Evolutionary conservation across 1,139 yeast species (phyloP), one percentile per base, ranked within the genome.

Genomic region (Sugiyamaella neomexicana): DNA sequence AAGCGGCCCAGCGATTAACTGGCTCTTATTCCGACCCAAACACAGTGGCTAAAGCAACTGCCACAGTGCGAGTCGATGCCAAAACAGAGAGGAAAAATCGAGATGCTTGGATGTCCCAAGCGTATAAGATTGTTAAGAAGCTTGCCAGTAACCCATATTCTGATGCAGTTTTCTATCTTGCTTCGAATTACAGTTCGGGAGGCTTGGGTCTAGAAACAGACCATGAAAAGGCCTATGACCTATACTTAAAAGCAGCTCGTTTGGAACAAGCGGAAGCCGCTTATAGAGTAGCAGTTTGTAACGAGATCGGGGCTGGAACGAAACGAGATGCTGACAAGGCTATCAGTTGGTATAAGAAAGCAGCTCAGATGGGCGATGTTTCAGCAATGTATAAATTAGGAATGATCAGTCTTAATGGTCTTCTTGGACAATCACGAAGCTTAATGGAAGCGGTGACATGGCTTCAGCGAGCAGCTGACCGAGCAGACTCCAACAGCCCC

Each of bases 371-470:
- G 37, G 85, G 85, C 8, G 80, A 80, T 59, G 76, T 76, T 25
- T 77, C 81, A 4, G 80, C 85, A 20, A 83, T 85, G 87, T 85
- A 83, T 70, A 83, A 84, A 66, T 69, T 85, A 23, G 91, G 89
- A 5, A 79, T 83, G 80, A 75, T 82, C 46, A 73, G 78, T 58
- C 72, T 84, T 36, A 76, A 80, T 25, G 89, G 89, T 1, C 72
- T 74, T 47, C 63, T 76, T 5, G 72, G 69, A 5, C 74, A 73
- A 60, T 70, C 67, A 23, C 70, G 75, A 58, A 76, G 80, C 57
- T 75, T 82, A 23, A 62, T 69, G 42, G 74, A 76, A 57, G 82
- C 86, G 0, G 63, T 83, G 9, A 65, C 75, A 20, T 83, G 87
- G 86, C 76, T 83, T 39, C 72, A 75, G 55, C 73, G 76, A 48